A percentile compares a stretch with the other conserved stretches of the same genome.
Conservation (phyloP, 805 yeast species). For the Brettanomyces custersianus region DNA sequence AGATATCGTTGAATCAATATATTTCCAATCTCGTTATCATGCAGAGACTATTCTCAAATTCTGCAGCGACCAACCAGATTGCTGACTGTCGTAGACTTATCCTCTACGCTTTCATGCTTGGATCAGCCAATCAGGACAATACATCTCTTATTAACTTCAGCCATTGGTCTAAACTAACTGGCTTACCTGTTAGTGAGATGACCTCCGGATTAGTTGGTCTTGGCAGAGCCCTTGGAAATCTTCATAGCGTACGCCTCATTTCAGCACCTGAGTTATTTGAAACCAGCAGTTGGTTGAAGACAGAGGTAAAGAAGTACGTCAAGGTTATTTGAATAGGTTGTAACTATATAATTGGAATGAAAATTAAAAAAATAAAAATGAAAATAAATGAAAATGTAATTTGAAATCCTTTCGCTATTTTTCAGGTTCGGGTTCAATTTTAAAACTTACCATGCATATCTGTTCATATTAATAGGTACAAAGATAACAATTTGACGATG, state of each 20-base stretch:
- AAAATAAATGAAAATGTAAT: conserved; percentile 1
- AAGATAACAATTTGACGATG: not conserved
- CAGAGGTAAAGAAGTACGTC: conserved; percentile 13
- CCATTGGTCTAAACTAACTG: conserved; percentile 13
- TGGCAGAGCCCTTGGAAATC: not conserved
- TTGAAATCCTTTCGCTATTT: not conserved
- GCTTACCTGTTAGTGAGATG: conserved; percentile 7
- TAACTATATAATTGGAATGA: too few relatives aligned
- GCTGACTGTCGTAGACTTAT: conserved; percentile 6
- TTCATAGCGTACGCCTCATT: conserved; percentile 2
- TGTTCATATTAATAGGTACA: not conserved
- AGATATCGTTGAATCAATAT: conserved; percentile 4
- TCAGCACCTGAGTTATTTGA: conserved; percentile 6
- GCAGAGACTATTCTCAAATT: conserved; percentile 3
- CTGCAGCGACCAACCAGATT: not conserved
- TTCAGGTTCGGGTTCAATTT: not conserved
- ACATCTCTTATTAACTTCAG: conserved; percentile 3
- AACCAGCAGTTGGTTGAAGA: conserved; percentile 8
- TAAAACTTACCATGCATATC: too few relatives aligned
- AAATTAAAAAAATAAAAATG: too few relatives aligned
- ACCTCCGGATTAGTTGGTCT: conserved; percentile 3
- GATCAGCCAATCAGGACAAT: conserved; percentile 1
- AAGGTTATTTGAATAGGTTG: conserved; percentile 8
- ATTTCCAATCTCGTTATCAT: conserved; percentile 7
- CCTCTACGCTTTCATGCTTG: conserved; percentile 9